Evolutionary conservation across 1,284 basidiomycete genomes (phyloP), one percentile per base, ranked within the genome.

Genomic region (Neonothopanus nambi): DNA sequence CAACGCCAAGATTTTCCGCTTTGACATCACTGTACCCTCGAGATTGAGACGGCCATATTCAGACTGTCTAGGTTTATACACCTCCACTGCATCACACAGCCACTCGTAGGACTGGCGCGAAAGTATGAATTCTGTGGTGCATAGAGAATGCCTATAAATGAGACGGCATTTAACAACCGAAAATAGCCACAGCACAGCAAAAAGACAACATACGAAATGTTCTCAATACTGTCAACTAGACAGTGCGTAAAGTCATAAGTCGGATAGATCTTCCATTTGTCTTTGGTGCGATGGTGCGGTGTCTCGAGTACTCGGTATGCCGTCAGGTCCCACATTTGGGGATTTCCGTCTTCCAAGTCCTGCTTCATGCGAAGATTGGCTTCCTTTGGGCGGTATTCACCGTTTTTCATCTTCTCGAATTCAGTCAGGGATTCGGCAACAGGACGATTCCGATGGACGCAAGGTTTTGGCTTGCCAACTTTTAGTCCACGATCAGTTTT

Each of bases 161-260:
- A 20, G 24, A 48, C 24, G 43, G 30, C 33, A 45, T 37, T 20
- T 30, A 23, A 30, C 38, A 28, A 26, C 6, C 42, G 44, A 18
- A 43, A 17, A 26, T 17, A n/a, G 36, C 42, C 46, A 21, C 9
- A 17, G 15, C 12, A 57, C 49, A 30, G 41, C 12, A 35, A 18
- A 20, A 21, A n/a, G 17, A 30, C 17, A 8, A 82, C 93, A 67
- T 64, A 95, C 94, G 95, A 94, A 65, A 99, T 98, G 71, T 98
- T 98, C 71, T 99, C 97, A 66, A 99, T 91, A 65, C 94, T 97
- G 84, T 99, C 97, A 57, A 94, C 93, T 54, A 99, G 75, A 73
- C 97, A 99, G 77, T 99, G 97, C 0, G 97, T 98, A 68, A 97
- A 99, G 70, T 99, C 97, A 70, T 99, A 99, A 4, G 96, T 98